Conservation (phyloP, 768 basidiomycete genomes). For the Pisolithus tinctorius region DNA sequence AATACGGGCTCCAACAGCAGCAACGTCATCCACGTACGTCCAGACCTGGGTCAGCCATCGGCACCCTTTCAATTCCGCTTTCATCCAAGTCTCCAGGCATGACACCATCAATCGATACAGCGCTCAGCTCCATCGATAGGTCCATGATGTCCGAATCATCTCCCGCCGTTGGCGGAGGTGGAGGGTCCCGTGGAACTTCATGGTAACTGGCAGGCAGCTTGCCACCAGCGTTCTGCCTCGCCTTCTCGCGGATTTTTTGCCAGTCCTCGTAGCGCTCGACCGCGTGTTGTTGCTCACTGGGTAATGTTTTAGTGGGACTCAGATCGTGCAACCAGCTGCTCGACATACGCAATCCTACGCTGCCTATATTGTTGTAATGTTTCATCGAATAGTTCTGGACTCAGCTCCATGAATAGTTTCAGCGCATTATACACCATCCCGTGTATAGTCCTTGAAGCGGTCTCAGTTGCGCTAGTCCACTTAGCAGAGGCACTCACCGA, state of each 20-base stretch:
- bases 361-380: slow-evolving; percentile 91
- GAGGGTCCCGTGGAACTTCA: slow-evolving; percentile 63
- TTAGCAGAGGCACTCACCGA: slow-evolving; percentile 49
- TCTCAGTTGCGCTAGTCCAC: slow-evolving; percentile 6
- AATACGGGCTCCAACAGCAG: slow-evolving; percentile 12
- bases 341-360: slow-evolving; percentile 71
- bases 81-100: slow-evolving; percentile 66
- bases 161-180: slow-evolving; percentile 67
- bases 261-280: slow-evolving; percentile 83
- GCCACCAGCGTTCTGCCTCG: slow-evolving; percentile 63
- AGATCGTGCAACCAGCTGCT: background rate
- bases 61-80: slow-evolving; percentile 79
- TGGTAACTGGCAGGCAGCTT: slow-evolving; percentile 66
- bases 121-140: slow-evolving; percentile 83
- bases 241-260: slow-evolving; percentile 76
- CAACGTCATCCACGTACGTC: slow-evolving; percentile 51
- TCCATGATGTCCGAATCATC: slow-evolving; percentile 87
- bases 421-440: slow-evolving; percentile 99
- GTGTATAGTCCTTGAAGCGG: slow-evolving; percentile 77
- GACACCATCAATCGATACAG: slow-evolving; percentile 68
- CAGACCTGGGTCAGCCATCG: slow-evolving; percentile 86
- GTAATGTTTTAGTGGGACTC: slow-evolving; percentile 2
- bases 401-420: slow-evolving; percentile 99
- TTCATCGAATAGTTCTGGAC: slow-evolving; percentile 92
- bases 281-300: slow-evolving; percentile 83